phyloP scores from a whole-genome alignment of 2,329 filamentous ascomycete genomes.

The Penicillium digitatum region DNA sequence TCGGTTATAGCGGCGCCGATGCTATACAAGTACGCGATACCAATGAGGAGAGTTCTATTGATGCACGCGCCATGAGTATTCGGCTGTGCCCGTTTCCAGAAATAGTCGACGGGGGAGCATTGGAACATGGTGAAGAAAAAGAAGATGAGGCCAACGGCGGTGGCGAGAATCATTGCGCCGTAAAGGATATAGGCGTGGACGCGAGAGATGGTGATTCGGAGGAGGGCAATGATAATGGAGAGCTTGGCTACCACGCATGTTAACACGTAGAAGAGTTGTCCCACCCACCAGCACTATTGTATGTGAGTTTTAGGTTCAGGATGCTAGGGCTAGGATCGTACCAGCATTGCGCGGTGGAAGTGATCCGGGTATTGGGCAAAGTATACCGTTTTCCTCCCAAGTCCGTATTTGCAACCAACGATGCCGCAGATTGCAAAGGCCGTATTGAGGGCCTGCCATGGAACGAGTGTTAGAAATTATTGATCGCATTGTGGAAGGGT shows the following conservation, averaged over 20 bases:
- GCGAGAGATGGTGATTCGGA: constrained; percentile 46
- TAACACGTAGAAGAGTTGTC: constrained; percentile 50
- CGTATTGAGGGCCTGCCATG: constrained; percentile 23
- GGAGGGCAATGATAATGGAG: constrained; percentile 50
- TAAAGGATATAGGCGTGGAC: constrained; percentile 48
- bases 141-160: constrained; percentile 45
- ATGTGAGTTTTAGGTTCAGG: neutral
- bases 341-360: constrained; percentile 23
- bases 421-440: constrained; percentile 29
- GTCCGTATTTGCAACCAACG: constrained; percentile 23
- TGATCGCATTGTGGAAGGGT: neutral
- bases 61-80: constrained; percentile 42
- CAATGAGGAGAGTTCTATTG: constrained; percentile 45
- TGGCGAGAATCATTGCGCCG: constrained; percentile 41
- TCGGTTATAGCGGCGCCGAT: constrained; percentile 46
- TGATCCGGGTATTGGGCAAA: constrained; percentile 19
- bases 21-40: constrained; percentile 51
- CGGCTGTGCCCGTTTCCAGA: constrained; percentile 41
- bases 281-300: constrained; percentile 47
- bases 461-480: neutral
- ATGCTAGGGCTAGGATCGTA: constrained; percentile 8
- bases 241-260: constrained; percentile 48
- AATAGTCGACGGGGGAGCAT: constrained; percentile 48
- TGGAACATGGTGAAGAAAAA: constrained; percentile 51
- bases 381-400: constrained; percentile 20